Evolutionary conservation across 768 basidiomycete genomes (phyloP).

Genomic region (Pleurotus salmoneostramineus): DNA sequence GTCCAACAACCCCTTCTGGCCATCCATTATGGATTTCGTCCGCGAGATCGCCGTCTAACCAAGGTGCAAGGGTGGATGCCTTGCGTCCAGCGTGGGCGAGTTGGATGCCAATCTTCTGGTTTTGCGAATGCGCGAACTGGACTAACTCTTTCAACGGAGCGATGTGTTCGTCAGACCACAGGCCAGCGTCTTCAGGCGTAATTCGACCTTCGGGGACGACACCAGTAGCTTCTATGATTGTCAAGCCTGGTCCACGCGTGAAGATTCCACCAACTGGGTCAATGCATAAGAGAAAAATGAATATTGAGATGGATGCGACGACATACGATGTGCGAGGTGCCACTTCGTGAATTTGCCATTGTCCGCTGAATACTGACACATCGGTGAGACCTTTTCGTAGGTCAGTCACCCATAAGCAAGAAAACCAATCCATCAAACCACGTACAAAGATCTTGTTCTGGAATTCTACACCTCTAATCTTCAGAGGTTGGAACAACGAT

Average conservation of each 20-base stretch:
- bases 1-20: conserved; percentile 54
- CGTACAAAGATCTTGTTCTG: conserved; percentile 54
- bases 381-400: conserved; percentile 39
- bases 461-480: conserved; percentile 47
- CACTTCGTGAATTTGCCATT: conserved; percentile 50
- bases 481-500: conserved; percentile 51
- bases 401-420: not conserved
- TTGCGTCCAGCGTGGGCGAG: conserved; percentile 79
- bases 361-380: conserved; percentile 59
- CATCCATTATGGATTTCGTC: conserved; percentile 40
- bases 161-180: conserved; percentile 63
- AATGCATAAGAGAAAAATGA: no score
- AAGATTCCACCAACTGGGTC: conserved; percentile 47
- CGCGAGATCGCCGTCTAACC: conserved; percentile 40
- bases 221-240: conserved; percentile 65
- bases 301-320: no score
- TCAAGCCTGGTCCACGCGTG: conserved; percentile 50
- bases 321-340: conserved; percentile 60
- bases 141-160: conserved; percentile 44
- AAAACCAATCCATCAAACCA: not conserved
- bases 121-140: conserved; percentile 68
- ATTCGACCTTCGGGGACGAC: conserved; percentile 62
- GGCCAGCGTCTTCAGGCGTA: conserved; percentile 57
- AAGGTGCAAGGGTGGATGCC: conserved; percentile 59
- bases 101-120: conserved; percentile 69